phyloP scores from a whole-genome alignment of 2,329 filamentous ascomycete genomes.

The Coniochaeta sp. region DNA sequence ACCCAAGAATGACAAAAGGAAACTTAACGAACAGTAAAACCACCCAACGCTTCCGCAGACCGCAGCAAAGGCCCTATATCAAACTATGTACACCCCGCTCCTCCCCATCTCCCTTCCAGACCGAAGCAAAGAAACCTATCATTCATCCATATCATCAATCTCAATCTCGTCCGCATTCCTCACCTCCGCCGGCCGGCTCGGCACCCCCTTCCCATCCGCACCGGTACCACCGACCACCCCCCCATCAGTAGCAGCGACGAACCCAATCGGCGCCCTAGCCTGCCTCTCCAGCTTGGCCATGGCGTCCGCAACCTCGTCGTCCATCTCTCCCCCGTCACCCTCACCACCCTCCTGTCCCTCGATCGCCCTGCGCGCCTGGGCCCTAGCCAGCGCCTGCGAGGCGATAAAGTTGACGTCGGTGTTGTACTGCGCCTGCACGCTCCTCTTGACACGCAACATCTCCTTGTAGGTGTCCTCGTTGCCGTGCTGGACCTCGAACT shows the following conservation, averaged over 20 bases:
- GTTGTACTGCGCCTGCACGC: conserved; percentile 96
- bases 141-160: conserved; percentile 65
- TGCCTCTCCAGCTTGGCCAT: conserved; percentile 88
- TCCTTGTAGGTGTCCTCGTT: conserved; percentile 99
- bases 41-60: background rate
- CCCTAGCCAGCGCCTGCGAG: conserved; percentile 82
- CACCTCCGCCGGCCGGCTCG: conserved; percentile 33
- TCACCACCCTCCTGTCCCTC: conserved; percentile 31
- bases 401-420: conserved; percentile 99
- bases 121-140: conserved; percentile 17
- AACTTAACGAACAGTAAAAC: conserved; percentile 4
- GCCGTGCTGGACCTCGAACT: conserved; percentile 94
- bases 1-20: conserved; percentile 8
- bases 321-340: conserved; percentile 23
- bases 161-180: conserved; percentile 83
- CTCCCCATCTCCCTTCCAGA: conserved; percentile 58
- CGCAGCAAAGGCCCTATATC: conserved; percentile 3
- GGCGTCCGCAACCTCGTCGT: conserved; percentile 58
- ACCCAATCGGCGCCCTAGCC: conserved; percentile 80
- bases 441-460: conserved; percentile 96
- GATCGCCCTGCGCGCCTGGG: conserved; percentile 45
- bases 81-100: conserved; percentile 38
- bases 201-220: conserved; percentile 30
- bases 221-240: conserved; percentile 59
- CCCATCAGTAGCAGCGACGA: conserved; percentile 78